Evolutionary conservation across 352 stramenopile genomes (phyloP), one percentile per base, ranked within the genome.

Genomic region (Pelagophyceae sp.): DNA sequence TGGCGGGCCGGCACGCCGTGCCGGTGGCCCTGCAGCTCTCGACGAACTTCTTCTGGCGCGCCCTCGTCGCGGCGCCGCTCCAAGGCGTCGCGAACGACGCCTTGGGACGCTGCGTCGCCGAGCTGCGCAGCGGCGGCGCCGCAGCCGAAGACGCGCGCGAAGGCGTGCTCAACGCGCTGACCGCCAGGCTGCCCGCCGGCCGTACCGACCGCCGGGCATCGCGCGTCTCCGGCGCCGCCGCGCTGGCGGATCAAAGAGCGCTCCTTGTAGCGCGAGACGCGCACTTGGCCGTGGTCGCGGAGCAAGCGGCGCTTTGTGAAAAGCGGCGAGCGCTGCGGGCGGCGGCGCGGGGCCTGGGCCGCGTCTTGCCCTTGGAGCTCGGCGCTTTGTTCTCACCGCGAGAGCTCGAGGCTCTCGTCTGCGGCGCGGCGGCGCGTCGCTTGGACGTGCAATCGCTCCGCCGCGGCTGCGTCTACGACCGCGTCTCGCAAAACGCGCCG

Each of bases 391-490:
- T 99, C 79, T 96, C 92, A n/a, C 88, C 92, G 32, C 88, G 91
- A 27, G 95, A 99, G 81, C 84, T 98, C 11, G 93, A 98, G 82
- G 90, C 95, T 69, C 80, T 98, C 25, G 91, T 99, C 64, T 99
- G 95, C 80, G 96, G 96, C 38, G 94, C 92, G 63, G 88, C 91
- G 45, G n/a, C n/a, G n/a, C n/a, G n/a, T n/a, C 93, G 98, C 78
- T 92, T 99, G 70, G 95, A 99, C 82, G 92, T 99, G 32, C 93
- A 97, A 72, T 81, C 98, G 50, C 85, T 99, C 32, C 87, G 90
- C 31, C 91, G 92, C 81, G 96, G 95, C 80, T 97, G 96, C 6
- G 94, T 98, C 83, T 99, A 99, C 85, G 95, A 96, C 74, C 93
- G 93, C 29, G 95, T 96, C 35, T 86, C 95, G 58, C 91, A 95